A percentile compares a stretch with the other conserved stretches of the same genome.
Conservation (phyloP, 2,329 filamentous ascomycete species). For the Fusarium marasasianum region DNA sequence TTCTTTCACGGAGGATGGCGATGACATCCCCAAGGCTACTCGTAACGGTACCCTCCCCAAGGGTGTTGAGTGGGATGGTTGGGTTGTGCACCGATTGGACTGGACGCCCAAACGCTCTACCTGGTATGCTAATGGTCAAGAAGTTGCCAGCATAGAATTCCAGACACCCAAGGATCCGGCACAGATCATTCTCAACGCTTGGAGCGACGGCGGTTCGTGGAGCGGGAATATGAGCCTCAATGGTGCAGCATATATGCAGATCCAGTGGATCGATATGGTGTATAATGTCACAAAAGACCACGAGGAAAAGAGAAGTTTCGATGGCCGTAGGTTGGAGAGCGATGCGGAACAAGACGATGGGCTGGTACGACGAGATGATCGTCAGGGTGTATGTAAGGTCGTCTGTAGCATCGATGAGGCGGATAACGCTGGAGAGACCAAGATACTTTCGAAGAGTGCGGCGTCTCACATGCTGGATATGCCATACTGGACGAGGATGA, state of each 20-base stretch:
- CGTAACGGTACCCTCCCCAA: conserved; percentile 58
- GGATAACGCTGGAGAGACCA: conserved; percentile 35
- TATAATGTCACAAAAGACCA: conserved; percentile 55
- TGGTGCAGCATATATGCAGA: conserved; percentile 62
- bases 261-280: conserved; percentile 71
- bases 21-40: conserved; percentile 58
- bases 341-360: conserved; percentile 41
- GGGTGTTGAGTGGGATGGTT: conserved; percentile 59
- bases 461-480: conserved; percentile 14
- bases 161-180: conserved; percentile 64
- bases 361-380: conserved; percentile 47
- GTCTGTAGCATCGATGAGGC: conserved; percentile 50
- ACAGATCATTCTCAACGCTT: conserved; percentile 66
- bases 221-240: conserved; percentile 65
- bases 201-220: conserved; percentile 69
- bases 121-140: conserved; percentile 64
- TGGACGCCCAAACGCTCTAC: conserved; percentile 63
- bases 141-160: conserved; percentile 63
- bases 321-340: background rate
- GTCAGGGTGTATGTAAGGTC: conserved; percentile 33
- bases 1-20: conserved; percentile 55
- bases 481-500: background rate
- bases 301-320: conserved; percentile 17
- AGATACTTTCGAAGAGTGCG: conserved; percentile 40
- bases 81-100: conserved; percentile 68